Evolutionary conservation across 1,284 basidiomycete species (phyloP), one percentile per base, ranked within the genome.

Genomic region (Moesziomyces aphidis): DNA sequence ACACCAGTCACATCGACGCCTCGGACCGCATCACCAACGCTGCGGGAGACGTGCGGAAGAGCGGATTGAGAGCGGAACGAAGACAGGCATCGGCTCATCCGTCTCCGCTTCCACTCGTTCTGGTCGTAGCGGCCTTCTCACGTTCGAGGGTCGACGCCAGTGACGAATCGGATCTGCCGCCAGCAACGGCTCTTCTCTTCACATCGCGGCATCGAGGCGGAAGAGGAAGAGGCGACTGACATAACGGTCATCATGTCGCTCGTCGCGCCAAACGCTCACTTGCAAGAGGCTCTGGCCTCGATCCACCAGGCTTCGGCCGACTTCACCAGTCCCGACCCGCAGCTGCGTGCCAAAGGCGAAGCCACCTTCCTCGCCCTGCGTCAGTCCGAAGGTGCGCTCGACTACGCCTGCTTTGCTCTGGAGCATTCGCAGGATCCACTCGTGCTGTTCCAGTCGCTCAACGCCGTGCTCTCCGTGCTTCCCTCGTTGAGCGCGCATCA

Each of bases 401-500:
- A 79, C 47, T 75, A 74, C 42, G 77, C 78, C 36, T 69, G 64
- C 55, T 80, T 73, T 54, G 67, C 76, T 11, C 54, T 78, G 28
- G 54, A 73, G 61, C 76, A 75, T 59, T 71, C 74, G 5, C 53
- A 64, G 39, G 76, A 75, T 54, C 55, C 69, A 17, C 73, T 77
- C 61, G 75, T 78, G 23, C 74, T 77, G 13, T 79, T 80, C 43
- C 76, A 78, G 52, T 72, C 74, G 13, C 64, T 77, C 56, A 70
- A 66, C 45, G 58, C 61, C 9, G 52, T 79, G 31, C 65, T 79
- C 22, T 69, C 55, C 34, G 67, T 64, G 15, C 68, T 79, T 17
- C 77, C 77, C 10, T 53, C 64, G 17, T 46, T 79, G 21, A 50
- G 61, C 11, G 43, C 61, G 22, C 55, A 67, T 31, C 63, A 59